Evolutionary conservation across 2,329 filamentous ascomycete species (phyloP), one percentile per base, ranked within the genome.

Genomic region (Lizonia empirigonia): DNA sequence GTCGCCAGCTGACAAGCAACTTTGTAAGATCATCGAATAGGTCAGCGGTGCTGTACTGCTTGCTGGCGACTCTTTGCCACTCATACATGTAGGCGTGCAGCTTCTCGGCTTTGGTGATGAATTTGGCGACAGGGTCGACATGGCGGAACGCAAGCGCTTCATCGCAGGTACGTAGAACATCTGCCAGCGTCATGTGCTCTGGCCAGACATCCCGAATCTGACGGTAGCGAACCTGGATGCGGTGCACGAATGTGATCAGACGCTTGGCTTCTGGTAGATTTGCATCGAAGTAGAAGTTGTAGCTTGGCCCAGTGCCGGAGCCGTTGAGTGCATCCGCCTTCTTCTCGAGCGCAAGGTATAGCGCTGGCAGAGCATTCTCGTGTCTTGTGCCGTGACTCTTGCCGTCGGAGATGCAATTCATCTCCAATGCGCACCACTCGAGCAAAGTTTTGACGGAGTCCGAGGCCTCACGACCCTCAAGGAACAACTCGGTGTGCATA

Each of bases 31-130:
- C 82, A 55, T 95, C 87, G 60, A 95, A 91, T 2, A 92, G 77
- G 8, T 80, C 72, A 1, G 82, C 80, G 1, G 87, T 89, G 8
- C 84, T 88, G 70, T 89, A 90, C 29, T 88, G 84, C 56, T 85
- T 85, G 76, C 90, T 96, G 3, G 93, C 92, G 74, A 96, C 92
- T 33, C 88, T 86, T 70, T 99, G 91, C 94, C 94, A 99, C 73
- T 97, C 91, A 57, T 97, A 87, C 39, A 99, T 84, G 59, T 88
- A 86, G 0, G 80, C 82, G 73, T 97, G 90, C 4, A 99, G 80
- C 58, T 93, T 91, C 72, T 99, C 95, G 3, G 94, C 82, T 67
- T 89, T 90, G 1, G 88, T 89, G 44, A 99, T 83, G 49, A 96
- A 85, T 64, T 89, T 92, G 1, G 91, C 91, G 4, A 99, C 79